These are phyloP conservation scores for Lentinula raphanica DNA, from an alignment of 768 basidiomycete genomes.

Conservation along the genomic window DNA sequence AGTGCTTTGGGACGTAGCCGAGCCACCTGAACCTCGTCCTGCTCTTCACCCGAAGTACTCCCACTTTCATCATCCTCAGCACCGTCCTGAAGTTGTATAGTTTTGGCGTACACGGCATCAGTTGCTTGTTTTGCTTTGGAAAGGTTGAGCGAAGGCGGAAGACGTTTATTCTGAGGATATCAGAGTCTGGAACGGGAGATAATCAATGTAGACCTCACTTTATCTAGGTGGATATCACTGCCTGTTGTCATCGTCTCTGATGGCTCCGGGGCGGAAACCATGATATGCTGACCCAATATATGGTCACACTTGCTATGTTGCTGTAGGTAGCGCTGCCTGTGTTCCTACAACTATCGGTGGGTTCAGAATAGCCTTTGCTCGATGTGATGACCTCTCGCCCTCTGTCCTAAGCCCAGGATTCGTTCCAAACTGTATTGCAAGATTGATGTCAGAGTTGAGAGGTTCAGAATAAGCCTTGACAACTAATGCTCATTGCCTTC, in stretches of 20 bases:
- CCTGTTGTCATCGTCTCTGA: constrained; percentile 1
- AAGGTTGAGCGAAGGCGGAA: background rate
- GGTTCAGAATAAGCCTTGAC: background rate
- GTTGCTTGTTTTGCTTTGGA: constrained; percentile 4
- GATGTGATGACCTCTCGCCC: background rate
- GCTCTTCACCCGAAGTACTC: background rate
- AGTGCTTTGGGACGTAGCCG: background rate
- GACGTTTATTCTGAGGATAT: background rate
- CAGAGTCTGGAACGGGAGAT: background rate
- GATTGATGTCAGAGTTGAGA: too few species aligned
- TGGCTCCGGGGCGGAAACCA: background rate
- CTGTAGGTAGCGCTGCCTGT: background rate
- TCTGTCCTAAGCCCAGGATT: background rate
- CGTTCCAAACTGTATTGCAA: background rate
- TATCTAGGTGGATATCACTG: background rate
- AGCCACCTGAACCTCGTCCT: background rate
- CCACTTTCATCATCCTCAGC: background rate
- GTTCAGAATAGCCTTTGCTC: background rate
- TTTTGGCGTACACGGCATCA: background rate
- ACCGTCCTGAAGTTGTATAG: constrained; percentile 1
- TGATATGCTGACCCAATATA: background rate
- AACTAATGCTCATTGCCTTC: background rate
- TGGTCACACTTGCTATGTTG: background rate
- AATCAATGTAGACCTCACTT: background rate
- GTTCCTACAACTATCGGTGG: background rate